These are phyloP conservation scores for Xerocomus nothofagi DNA, from an alignment of 1,284 basidiomycete genomes.

Conservation along the genomic window DNA sequence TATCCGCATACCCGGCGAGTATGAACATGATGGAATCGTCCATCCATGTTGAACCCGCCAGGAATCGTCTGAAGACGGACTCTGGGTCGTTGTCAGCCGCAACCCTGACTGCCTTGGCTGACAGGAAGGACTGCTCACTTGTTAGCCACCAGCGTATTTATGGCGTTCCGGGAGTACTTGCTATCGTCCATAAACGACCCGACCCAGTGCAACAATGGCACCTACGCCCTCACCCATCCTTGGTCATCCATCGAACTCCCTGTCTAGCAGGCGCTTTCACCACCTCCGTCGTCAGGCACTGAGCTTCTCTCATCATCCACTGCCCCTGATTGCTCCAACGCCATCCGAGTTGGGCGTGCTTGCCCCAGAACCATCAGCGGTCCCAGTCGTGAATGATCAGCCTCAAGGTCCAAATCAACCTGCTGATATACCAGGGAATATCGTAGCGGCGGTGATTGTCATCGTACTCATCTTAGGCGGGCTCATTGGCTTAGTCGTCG, in stretches of 20 bases:
- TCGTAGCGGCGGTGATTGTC: conserved; percentile 26
- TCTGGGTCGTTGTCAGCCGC: conserved; percentile 28
- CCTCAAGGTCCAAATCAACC: conserved; percentile 4
- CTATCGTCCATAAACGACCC: conserved; percentile 1
- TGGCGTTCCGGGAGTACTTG: conserved; percentile 10
- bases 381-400: conserved; percentile 2
- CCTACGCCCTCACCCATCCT: conserved; percentile 16
- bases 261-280: conserved; percentile 6
- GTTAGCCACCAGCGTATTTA: conserved; percentile 33
- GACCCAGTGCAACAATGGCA: conserved; percentile 19
- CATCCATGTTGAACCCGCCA: neutral
- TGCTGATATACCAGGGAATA: conserved; percentile 22
- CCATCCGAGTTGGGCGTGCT: conserved; percentile 12
- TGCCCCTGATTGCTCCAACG: neutral
- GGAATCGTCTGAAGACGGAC: neutral
- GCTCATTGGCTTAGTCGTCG: conserved; percentile 28
- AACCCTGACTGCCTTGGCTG: conserved; percentile 14
- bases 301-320: conserved; percentile 4
- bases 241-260: conserved; percentile 1
- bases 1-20: neutral
- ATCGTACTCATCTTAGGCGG: conserved; percentile 31
- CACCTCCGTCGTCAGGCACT: conserved; percentile 17
- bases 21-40: neutral
- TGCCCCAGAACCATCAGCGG: conserved; percentile 10
- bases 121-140: conserved; percentile 12